Evolutionary conservation across 164 flowering plant species (phyloP).

Genomic region (Macadamia tetraphylla): DNA sequence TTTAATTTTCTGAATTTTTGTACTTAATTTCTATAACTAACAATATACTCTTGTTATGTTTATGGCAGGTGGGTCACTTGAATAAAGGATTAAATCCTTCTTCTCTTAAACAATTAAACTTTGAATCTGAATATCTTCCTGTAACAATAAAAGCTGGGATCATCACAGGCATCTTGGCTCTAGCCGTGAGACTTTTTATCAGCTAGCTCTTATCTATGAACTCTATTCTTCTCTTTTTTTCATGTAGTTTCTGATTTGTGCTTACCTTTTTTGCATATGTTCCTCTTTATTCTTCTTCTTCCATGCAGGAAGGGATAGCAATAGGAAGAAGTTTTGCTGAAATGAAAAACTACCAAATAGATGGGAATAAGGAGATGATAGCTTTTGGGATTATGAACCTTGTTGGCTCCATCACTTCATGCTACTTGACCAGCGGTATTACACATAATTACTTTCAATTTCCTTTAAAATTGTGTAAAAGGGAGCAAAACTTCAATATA

Average conservation of each 20-base stretch:
- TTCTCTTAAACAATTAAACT: constrained; percentile 46
- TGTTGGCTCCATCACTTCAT: constrained; percentile 75
- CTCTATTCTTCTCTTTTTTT: background rate
- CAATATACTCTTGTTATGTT: background rate
- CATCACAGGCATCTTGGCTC: constrained; percentile 52
- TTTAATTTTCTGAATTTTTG: no score
- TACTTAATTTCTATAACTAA: background rate
- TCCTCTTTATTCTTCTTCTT: background rate
- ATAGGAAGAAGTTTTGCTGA: constrained; percentile 84
- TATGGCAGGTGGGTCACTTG: constrained; percentile 63
- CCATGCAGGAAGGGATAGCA: constrained; percentile 82
- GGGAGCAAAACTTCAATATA: background rate
- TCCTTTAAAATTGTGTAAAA: background rate
- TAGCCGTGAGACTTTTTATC: constrained; percentile 48
- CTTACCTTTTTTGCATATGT: background rate
- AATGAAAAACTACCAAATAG: constrained; percentile 53
- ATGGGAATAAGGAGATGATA: constrained; percentile 95
- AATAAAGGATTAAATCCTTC: constrained; percentile 66
- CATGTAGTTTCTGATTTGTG: background rate
- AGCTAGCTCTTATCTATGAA: no score
- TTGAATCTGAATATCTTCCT: constrained; percentile 37
- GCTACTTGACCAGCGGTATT: constrained; percentile 89
- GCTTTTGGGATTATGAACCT: constrained; percentile 95
- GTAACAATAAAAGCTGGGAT: constrained; percentile 50
- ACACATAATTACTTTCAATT: no score